Conservation (phyloP, 2,329 filamentous ascomycete genomes). For the Microcyclospora tardicrescens region DNA sequence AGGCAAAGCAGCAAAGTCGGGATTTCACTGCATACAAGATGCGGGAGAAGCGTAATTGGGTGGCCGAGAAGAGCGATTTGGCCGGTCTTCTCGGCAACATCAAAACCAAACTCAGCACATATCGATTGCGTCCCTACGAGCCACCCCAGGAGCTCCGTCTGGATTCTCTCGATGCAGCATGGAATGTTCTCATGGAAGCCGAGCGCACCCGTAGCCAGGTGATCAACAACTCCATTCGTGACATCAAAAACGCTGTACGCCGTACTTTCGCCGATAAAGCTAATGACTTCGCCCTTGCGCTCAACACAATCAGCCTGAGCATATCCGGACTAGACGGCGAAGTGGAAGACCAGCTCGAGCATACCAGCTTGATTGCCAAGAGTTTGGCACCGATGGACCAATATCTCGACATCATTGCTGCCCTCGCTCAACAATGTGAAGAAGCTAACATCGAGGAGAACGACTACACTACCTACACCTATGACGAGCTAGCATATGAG, state of each 20-base stretch:
- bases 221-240: slow-evolving; percentile 96
- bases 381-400: slow-evolving; percentile 81
- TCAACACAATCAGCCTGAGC: slow-evolving; percentile 88
- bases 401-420: slow-evolving; percentile 77
- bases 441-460: slow-evolving; percentile 99
- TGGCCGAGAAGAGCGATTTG: slow-evolving; percentile 92
- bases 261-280: slow-evolving; percentile 94
- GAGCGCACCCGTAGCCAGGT: slow-evolving; percentile 83
- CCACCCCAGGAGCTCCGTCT: slow-evolving; percentile 73
- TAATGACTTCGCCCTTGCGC: slow-evolving; percentile 89
- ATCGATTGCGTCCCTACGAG: slow-evolving; percentile 79
- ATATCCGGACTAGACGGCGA: slow-evolving; percentile 97
- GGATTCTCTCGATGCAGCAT: slow-evolving; percentile 70
- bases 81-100: slow-evolving; percentile 91
- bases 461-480: slow-evolving; percentile 98
- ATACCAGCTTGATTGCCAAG: slow-evolving; percentile 72
- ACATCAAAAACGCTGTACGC: slow-evolving; percentile 92
- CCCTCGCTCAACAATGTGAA: slow-evolving; percentile 74
- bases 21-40: slow-evolving; percentile 84
- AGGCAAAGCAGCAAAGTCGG: slow-evolving; percentile 75
- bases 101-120: slow-evolving; percentile 95
- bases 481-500: slow-evolving; percentile 92
- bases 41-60: slow-evolving; percentile 80
- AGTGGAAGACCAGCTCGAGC: slow-evolving; percentile 82
- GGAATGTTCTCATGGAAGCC: slow-evolving; percentile 63